Evolutionary conservation across 2,329 filamentous ascomycete genomes (phyloP).

Genomic region (Trichoderma hamatum): DNA sequence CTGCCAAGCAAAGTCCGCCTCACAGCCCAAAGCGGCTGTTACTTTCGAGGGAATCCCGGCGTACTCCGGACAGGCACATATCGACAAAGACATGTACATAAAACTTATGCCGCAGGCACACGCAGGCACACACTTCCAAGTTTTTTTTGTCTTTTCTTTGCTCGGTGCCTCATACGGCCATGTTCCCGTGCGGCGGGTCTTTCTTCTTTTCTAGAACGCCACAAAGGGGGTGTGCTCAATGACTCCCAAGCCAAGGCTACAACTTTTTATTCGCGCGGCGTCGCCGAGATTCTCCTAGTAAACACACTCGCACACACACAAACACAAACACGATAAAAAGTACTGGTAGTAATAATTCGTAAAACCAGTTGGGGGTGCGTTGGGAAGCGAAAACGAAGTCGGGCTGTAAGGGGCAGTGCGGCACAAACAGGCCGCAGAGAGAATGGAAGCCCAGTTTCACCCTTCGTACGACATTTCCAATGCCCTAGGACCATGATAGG

Average conservation of each 20-base stretch:
- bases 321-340: background rate
- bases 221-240: slow-evolving; percentile 14
- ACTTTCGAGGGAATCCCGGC: slow-evolving; percentile 13
- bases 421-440: slow-evolving; percentile 3
- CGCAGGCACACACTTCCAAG: background rate
- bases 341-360: background rate
- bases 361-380: background rate
- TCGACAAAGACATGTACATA: background rate
- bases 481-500: background rate
- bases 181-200: background rate
- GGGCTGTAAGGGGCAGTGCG: slow-evolving; percentile 24
- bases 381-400: background rate
- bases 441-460: background rate
- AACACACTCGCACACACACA: background rate
- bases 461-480: background rate
- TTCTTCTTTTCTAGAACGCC: slow-evolving; percentile 5
- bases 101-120: background rate
- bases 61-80: slow-evolving; percentile 4
- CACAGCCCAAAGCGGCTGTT: background rate
- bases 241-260: background rate
- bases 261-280: slow-evolving; percentile 25
- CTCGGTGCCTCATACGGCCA: slow-evolving; percentile 7
- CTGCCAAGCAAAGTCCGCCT: background rate
- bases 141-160: background rate
- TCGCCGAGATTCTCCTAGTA: slow-evolving; percentile 24